Conservation (phyloP, 768 basidiomycete genomes). For the Amanita pallidorosea region DNA sequence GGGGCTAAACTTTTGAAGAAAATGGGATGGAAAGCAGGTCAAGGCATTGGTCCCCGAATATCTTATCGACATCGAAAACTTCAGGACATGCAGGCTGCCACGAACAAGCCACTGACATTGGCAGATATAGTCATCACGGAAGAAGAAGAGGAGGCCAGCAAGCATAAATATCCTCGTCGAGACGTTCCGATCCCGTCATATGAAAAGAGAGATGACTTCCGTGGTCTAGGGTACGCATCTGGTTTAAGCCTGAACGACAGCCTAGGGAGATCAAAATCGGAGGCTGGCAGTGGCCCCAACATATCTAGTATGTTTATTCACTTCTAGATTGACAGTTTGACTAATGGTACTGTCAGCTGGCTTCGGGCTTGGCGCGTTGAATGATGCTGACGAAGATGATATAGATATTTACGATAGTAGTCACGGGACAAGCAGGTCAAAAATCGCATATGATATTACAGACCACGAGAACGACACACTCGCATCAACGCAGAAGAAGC, state of each 20-base stretch:
- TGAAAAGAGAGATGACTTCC: constrained; percentile 60
- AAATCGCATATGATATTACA: constrained; percentile 54
- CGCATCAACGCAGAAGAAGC: constrained; percentile 11
- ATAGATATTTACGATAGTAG: constrained; percentile 67
- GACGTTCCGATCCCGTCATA: constrained; percentile 60
- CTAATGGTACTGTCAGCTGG: constrained; percentile 38
- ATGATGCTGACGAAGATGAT: constrained; percentile 93
- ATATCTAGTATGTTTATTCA: constrained; percentile 35
- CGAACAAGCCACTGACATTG: constrained; percentile 18
- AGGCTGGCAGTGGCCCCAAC: constrained; percentile 31
- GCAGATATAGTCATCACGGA: constrained; percentile 28
- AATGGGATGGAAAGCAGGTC: constrained; percentile 92
- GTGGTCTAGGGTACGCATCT: constrained; percentile 77
- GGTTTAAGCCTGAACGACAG: constrained; percentile 52
- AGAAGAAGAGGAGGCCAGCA: constrained; percentile 72
- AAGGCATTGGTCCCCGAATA: constrained; percentile 88
- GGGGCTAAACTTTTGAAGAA: constrained; percentile 84
- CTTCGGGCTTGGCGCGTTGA: constrained; percentile 81
- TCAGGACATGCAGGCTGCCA: constrained; percentile 49
- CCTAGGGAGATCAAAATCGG: constrained; percentile 27
- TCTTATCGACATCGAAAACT: constrained; percentile 62
- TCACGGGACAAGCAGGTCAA: constrained; percentile 24
- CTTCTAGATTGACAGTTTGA: neutral
- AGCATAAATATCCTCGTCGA: constrained; percentile 78
- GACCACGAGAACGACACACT: constrained; percentile 53